phyloP scores from a whole-genome alignment of 2,329 filamentous ascomycete species.

The Pseudocercospora musae region DNA sequence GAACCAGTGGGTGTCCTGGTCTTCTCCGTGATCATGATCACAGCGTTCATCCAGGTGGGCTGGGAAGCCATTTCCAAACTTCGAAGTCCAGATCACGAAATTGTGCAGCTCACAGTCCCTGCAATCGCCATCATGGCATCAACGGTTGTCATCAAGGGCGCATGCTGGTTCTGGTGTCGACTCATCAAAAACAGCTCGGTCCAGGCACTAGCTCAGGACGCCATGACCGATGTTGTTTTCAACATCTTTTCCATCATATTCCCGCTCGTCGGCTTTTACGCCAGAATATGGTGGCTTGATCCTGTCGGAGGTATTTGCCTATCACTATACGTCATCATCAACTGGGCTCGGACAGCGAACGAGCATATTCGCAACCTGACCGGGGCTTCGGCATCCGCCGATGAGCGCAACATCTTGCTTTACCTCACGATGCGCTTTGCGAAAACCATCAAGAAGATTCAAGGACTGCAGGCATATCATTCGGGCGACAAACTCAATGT shows the following conservation, averaged over 20 bases:
- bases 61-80: slow-evolving; percentile 67
- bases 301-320: slow-evolving; percentile 73
- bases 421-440: slow-evolving; percentile 95
- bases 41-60: slow-evolving; percentile 74
- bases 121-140: slow-evolving; percentile 76
- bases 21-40: slow-evolving; percentile 84
- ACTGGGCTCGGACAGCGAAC: slow-evolving; percentile 70
- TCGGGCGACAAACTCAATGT: slow-evolving; percentile 82
- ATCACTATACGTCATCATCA: slow-evolving; percentile 74
- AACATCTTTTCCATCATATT: slow-evolving; percentile 87
- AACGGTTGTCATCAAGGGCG: slow-evolving; percentile 77
- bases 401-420: slow-evolving; percentile 78
- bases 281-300: slow-evolving; percentile 79
- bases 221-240: slow-evolving; percentile 77
- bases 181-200: slow-evolving; percentile 82
- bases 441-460: slow-evolving; percentile 79
- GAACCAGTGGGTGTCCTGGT: slow-evolving; percentile 78
- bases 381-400: slow-evolving; percentile 72
- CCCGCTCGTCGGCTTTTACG: slow-evolving; percentile 76
- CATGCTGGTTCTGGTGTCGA: slow-evolving; percentile 85
- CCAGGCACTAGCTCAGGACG: slow-evolving; percentile 69
- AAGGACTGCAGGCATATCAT: slow-evolving; percentile 81
- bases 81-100: slow-evolving; percentile 55
- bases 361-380: slow-evolving; percentile 79
- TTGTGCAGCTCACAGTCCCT: slow-evolving; percentile 70